Evolutionary conservation across 2,329 filamentous ascomycete genomes (phyloP).

Genomic region (Trichoderma koningiopsis): DNA sequence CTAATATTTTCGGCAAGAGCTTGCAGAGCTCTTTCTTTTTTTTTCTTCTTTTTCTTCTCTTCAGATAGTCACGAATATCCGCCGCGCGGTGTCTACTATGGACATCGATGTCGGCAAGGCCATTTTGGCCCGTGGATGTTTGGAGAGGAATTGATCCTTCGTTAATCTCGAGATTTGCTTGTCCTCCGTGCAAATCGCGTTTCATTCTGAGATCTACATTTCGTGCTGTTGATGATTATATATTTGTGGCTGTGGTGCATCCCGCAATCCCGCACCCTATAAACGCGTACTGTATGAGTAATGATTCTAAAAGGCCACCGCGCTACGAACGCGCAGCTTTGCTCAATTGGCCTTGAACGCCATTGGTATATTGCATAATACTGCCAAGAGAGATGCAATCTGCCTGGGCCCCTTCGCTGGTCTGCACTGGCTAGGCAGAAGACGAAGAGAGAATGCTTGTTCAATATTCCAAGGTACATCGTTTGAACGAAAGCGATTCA

Average conservation of each 20-base stretch:
- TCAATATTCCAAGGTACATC: too few relatives aligned
- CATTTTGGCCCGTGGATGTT: slow-evolving; percentile 43
- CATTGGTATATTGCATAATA: too few relatives aligned
- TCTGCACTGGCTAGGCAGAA: too few relatives aligned
- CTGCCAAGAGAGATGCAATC: too few relatives aligned
- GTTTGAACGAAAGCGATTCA: neutral
- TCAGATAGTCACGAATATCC: slow-evolving; percentile 57
- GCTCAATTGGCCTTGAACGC: too few relatives aligned
- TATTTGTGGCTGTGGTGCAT: neutral
- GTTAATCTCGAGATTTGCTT: slow-evolving; percentile 59
- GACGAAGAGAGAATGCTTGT: too few relatives aligned
- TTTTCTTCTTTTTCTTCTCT: slow-evolving; percentile 39
- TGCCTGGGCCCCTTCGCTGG: too few relatives aligned
- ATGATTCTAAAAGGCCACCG: too few relatives aligned
- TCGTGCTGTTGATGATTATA: slow-evolving; percentile 1
- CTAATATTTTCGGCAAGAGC: neutral
- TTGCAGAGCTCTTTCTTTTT: slow-evolving; percentile 4
- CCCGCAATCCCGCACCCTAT: too few relatives aligned
- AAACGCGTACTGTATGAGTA: too few relatives aligned
- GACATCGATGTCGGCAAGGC: slow-evolving; percentile 40
- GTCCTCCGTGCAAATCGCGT: slow-evolving; percentile 53
- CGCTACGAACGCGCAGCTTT: too few relatives aligned
- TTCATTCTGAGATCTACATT: slow-evolving; percentile 64
- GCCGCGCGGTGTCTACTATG: slow-evolving; percentile 38
- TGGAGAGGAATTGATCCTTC: slow-evolving; percentile 57